A percentile compares a stretch with the other conserved stretches of the same genome.
Evolutionary conservation across 768 basidiomycete genomes (phyloP).

Genomic region (Boletus rubroflammeus): DNA sequence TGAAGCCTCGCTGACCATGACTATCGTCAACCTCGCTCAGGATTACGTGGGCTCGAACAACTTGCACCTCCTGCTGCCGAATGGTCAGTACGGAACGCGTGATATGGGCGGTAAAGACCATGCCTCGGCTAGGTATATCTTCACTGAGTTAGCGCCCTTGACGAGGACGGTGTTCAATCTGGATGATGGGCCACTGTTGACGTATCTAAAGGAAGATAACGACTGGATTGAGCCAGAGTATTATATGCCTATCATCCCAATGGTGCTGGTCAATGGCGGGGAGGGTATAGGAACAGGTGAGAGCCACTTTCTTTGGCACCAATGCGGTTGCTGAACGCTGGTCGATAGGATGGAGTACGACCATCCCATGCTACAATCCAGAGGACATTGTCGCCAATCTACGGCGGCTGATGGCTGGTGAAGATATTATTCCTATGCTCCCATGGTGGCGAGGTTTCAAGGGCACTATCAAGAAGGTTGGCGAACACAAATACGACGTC

Average conservation of each 20-base stretch:
- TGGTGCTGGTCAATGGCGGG: slow-evolving; percentile 89
- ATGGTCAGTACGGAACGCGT: slow-evolving; percentile 95
- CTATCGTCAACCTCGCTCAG: slow-evolving; percentile 93
- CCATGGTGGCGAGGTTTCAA: slow-evolving; percentile 99
- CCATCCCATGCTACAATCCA: slow-evolving; percentile 89
- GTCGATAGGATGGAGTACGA: slow-evolving; percentile 86
- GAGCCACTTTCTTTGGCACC: slow-evolving; percentile 15
- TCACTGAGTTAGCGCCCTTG: slow-evolving; percentile 73
- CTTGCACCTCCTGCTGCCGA: slow-evolving; percentile 79
- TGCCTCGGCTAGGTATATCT: slow-evolving; percentile 95
- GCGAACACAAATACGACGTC: slow-evolving; percentile 85
- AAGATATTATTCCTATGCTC: slow-evolving; percentile 80
- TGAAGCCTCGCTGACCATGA: slow-evolving; percentile 79
- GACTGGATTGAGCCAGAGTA: slow-evolving; percentile 87
- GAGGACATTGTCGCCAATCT: slow-evolving; percentile 85
- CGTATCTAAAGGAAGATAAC: slow-evolving; percentile 83
- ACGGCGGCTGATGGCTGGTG: slow-evolving; percentile 78
- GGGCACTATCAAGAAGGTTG: slow-evolving; percentile 76
- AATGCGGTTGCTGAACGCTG: not conserved
- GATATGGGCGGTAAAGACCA: slow-evolving; percentile 93
- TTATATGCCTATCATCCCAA: slow-evolving; percentile 86
- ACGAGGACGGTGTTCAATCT: slow-evolving; percentile 78
- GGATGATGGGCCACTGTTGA: slow-evolving; percentile 82
- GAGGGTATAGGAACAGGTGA: slow-evolving; percentile 96
- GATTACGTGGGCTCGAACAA: slow-evolving; percentile 96